These are phyloP conservation scores for Verticillium klebahnii DNA, from an alignment of 2,329 filamentous ascomycete species.

Conservation along the genomic window DNA sequence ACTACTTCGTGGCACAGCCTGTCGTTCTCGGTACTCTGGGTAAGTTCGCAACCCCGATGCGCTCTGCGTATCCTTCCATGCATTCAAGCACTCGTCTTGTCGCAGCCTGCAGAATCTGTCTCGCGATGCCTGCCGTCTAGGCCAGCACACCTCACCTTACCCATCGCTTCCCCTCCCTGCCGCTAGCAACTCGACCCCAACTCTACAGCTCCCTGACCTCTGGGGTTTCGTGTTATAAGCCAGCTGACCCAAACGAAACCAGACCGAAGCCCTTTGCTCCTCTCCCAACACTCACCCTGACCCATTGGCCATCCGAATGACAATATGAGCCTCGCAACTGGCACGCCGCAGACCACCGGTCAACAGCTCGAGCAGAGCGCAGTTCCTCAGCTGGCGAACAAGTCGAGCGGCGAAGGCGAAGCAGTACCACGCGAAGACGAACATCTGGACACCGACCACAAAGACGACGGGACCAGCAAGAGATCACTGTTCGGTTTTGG, in stretches of 20 bases:
- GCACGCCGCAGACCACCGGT: conserved; percentile 18
- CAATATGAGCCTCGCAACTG: conserved; percentile 21
- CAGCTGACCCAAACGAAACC: not conserved
- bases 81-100: not conserved
- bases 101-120: not conserved
- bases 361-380: conserved; percentile 20
- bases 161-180: not conserved
- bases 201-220: not conserved
- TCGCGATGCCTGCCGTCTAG: not conserved
- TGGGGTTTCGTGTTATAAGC: not conserved
- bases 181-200: not conserved
- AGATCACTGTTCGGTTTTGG: conserved; percentile 57
- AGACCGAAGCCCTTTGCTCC: not conserved
- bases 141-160: not conserved
- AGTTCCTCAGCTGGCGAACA: conserved; percentile 21
- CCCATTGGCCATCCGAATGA: not conserved
- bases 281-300: not conserved
- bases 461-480: conserved; percentile 39
- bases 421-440: conserved; percentile 25
- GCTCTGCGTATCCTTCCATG: not conserved
- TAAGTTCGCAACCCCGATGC: not conserved
- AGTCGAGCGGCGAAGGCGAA: conserved; percentile 19
- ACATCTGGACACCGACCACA: conserved; percentile 8
- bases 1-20: not conserved
- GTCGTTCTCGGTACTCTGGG: not conserved